A percentile compares a stretch with the other conserved stretches of the same genome.
phyloP scores from a whole-genome alignment of 2,329 filamentous ascomycete genomes.

The Sporothrix curviconia region DNA sequence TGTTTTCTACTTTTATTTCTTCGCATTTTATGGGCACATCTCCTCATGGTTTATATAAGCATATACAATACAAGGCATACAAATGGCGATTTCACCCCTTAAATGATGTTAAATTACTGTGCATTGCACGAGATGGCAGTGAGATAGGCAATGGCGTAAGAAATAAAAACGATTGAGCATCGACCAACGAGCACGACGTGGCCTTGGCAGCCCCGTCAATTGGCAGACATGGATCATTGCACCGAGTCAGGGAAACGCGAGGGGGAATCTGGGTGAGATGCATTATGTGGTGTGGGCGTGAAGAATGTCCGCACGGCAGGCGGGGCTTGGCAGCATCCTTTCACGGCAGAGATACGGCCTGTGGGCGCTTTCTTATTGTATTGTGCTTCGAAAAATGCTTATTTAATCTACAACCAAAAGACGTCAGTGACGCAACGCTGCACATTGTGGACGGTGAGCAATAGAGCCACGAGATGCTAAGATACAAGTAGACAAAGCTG shows the following conservation, averaged over 20 bases:
- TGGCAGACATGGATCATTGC: neutral
- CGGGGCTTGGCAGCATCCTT: neutral
- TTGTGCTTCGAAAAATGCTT: too few relatives aligned
- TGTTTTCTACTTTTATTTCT: neutral
- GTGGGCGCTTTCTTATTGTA: too few relatives aligned
- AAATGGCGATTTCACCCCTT: neutral
- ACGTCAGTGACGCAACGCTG: neutral
- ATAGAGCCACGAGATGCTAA: neutral
- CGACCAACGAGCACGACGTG: neutral
- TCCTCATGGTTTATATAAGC: constrained; percentile 1
- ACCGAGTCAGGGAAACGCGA: too few relatives aligned
- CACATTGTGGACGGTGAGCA: neutral
- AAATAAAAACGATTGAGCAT: neutral
- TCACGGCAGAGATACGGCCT: too few relatives aligned
- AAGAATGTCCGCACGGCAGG: too few relatives aligned
- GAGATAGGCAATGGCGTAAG: neutral
- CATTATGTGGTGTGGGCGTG: neutral
- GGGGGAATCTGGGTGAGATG: neutral
- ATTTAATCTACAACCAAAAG: too few relatives aligned
- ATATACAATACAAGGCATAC: neutral
- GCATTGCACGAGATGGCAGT: neutral
- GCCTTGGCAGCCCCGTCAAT: neutral
- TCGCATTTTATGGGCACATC: neutral
- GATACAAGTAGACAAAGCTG: neutral
- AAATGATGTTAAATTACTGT: too few relatives aligned